A percentile compares a stretch with the other conserved stretches of the same genome.
Conservation (phyloP, 1,284 basidiomycete species). For the Boletus sp. region DNA sequence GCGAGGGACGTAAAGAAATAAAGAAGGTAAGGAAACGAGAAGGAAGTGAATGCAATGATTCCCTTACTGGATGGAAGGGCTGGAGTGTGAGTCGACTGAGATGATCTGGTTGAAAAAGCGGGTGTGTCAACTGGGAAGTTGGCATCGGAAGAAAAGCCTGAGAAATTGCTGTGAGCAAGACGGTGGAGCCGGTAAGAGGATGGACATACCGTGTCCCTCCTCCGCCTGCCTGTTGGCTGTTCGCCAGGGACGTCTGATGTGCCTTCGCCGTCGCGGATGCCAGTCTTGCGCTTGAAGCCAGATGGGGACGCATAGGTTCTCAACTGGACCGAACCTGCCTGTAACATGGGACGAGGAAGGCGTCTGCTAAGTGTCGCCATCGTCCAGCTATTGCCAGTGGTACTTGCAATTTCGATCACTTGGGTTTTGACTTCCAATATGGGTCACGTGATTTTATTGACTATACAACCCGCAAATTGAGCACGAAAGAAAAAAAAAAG, state of each 20-base stretch:
- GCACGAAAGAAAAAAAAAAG: no score
- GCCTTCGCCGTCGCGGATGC: constrained; percentile 10
- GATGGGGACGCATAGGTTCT: constrained; percentile 25
- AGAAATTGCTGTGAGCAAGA: not conserved
- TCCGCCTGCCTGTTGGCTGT: constrained; percentile 25
- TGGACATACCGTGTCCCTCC: constrained; percentile 23
- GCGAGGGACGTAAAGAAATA: not conserved
- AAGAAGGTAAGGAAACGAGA: not conserved
- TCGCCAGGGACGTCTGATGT: constrained; percentile 16
- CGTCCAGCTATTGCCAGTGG: not conserved
- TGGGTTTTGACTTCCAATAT: not conserved
- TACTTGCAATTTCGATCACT: not conserved
- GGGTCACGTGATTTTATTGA: constrained; percentile 10
- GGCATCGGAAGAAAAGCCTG: constrained; percentile 34
- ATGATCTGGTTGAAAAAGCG: constrained; percentile 54
- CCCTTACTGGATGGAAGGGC: constrained; percentile 23
- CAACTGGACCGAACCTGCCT: not conserved
- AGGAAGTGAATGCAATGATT: not conserved
- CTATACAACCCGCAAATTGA: no score
- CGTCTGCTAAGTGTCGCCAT: constrained; percentile 23
- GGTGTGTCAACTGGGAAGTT: constrained; percentile 44
- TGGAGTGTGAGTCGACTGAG: constrained; percentile 53
- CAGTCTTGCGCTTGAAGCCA: constrained; percentile 25
- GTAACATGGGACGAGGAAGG: constrained; percentile 6
- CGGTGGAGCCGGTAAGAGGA: not conserved